Percentiles rank a stretch among this genome's conserved stretches.
phyloP scores from a whole-genome alignment of 164 flowering plant species.

The Vitis cinerea region DNA sequence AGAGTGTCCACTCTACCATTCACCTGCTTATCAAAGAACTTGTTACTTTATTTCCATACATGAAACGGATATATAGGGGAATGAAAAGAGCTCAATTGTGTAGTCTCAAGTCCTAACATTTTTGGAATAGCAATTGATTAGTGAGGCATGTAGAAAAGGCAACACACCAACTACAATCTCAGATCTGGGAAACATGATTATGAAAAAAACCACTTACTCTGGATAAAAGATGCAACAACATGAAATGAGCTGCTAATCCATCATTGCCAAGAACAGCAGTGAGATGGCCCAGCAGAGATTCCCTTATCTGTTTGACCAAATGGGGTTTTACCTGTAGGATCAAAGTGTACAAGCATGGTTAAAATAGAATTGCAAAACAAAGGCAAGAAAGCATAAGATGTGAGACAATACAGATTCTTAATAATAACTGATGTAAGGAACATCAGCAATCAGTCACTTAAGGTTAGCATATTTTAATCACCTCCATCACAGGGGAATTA shows the following conservation, averaged over 20 bases:
- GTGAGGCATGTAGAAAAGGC: no score
- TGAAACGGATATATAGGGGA: not conserved
- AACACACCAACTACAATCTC: not conserved
- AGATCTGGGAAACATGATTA: not conserved
- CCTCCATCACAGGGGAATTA: conserved; percentile 48
- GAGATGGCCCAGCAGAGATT: conserved; percentile 62
- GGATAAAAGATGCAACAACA: conserved; percentile 89
- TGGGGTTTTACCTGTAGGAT: conserved; percentile 53
- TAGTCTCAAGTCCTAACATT: no score
- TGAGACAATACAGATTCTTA: not conserved
- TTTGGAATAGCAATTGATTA: no score
- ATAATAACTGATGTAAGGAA: not conserved
- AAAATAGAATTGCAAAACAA: not conserved
- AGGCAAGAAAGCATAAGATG: not conserved
- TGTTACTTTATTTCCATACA: not conserved
- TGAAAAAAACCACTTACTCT: conserved; percentile 36
- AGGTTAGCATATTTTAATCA: conserved; percentile 14
- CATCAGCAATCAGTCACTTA: not conserved
- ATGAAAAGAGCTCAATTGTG: no score
- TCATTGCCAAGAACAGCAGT: conserved; percentile 81
- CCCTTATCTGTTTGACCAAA: conserved; percentile 57
- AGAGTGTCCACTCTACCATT: conserved; percentile 65
- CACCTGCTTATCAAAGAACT: conserved; percentile 48
- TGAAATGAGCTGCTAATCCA: conserved; percentile 73
- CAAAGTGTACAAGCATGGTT: not conserved